Base-by-base conservation (phyloP, 2,329 filamentous ascomycete species). In the Epichloe sp. region DNA sequence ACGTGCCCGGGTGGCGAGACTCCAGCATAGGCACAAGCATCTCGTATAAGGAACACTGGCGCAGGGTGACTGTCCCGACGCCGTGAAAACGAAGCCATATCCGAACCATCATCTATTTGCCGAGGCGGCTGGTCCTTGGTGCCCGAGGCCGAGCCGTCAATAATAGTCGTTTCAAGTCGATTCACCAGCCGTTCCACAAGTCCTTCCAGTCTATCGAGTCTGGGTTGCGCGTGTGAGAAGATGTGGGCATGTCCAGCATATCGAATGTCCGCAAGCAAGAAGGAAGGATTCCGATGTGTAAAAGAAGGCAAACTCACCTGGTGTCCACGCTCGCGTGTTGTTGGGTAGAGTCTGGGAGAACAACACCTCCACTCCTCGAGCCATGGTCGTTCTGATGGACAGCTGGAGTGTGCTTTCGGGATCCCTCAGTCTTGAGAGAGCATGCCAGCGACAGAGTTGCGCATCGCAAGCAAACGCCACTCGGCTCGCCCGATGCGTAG, bases 41-140 rank as follows among this genome's bases (percentile, higher is more conserved):
- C 60, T n/a, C 57, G 51, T 35, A 63, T 62, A 2, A 63, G 15
- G 17, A 63, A 51, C 1, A 63, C 58, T 0, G 61, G 61, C 2
- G 60, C 58, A 2, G 57, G 53, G 6, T 58, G 36, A 7, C 35
- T 48, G 34, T 48, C 46, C 11, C 17, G 35, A 21, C 17, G 36
- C 7, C 19, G n/a, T 21, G 21, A 37, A 5, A 47, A 19, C 19
- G 36, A 40, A 15, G 35, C 7, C 15, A 11, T 26, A 38, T 5
- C 46, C 19, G 36, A 14, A 3, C 10, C 17, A 21, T 17, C 19
- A 21, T 43, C 36, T 38, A 38, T 14, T n/a, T n/a, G 36, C 7
- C 36, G 14, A 38, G n/a, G 36, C 14, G 11, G 36, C 36, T 6
- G 14, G 2, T n/a, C 7, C 14, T n/a, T n/a, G 36, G 5, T 38